phyloP scores from a whole-genome alignment of 257 asterid genomes.

The Solanum sparsipilum region DNA sequence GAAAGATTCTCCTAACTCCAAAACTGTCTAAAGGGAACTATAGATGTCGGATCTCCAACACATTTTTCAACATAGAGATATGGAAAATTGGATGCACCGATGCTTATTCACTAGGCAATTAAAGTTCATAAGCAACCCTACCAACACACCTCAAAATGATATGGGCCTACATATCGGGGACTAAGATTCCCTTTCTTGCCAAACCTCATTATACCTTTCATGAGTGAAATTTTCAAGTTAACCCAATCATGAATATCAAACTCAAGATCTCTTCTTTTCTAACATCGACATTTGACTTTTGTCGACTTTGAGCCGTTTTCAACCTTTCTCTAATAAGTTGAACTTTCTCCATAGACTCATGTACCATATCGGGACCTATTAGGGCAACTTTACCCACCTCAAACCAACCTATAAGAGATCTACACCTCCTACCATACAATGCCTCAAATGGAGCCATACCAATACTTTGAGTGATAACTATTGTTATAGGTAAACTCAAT shows the following conservation, averaged over 20 bases:
- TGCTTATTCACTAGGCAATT: background rate
- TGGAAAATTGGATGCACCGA: background rate
- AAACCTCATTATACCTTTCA: background rate
- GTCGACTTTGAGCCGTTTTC: background rate
- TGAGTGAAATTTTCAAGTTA: too few species aligned
- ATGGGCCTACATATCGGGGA: background rate
- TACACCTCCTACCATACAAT: background rate
- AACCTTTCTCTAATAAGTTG: too few species aligned
- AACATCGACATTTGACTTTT: background rate
- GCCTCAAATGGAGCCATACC: background rate
- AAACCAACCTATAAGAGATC: background rate
- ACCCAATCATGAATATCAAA: background rate
- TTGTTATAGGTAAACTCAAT: too few species aligned
- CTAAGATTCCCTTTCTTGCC: too few species aligned
- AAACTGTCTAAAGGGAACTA: too few species aligned
- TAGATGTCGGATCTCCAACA: too few species aligned
- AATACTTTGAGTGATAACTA: background rate
- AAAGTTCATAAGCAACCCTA: background rate
- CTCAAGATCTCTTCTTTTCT: too few species aligned
- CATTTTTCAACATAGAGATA: background rate
- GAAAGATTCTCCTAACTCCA: too few species aligned
- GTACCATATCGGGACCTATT: background rate
- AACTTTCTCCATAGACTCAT: background rate
- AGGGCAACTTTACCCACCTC: background rate
- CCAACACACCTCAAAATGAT: background rate